Base-by-base conservation (phyloP, 129 eudicot species). In the Saposhnikovia divaricata region DNA sequence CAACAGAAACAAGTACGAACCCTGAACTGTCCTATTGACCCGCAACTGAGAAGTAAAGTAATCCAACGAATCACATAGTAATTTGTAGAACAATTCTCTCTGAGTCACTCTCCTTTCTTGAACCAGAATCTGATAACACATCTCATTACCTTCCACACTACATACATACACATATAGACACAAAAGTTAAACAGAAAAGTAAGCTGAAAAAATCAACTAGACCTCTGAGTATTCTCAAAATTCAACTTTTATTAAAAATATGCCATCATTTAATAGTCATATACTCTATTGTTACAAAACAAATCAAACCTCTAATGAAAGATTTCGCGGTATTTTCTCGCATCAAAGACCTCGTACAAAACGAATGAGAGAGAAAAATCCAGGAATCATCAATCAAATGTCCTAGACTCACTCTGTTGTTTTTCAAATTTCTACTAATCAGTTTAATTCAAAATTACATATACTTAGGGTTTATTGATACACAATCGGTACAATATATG, bases 61-160 rank as follows among this genome's bases (percentile, higher is more conserved):
- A 75, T 96, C 91, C 2, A 98, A 93, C 68, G 98, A 96, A 75
- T 84, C 83, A 78, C 98, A 90, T 12, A 96, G 91, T 83, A 92
- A 82, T 86, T 90, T 96, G 89, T 96, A 96, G 82, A 81, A 96
- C 14, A 96, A 79, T 82, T 96, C 99, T 83, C 98, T 84, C 86
- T 90, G 98, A 82, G 98, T 96, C 45, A 96, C 97, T 87, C 85
- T 96, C 84, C 92, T 96, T 65, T 88, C 98, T 87, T 85, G 88
- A 81, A 84, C 84, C 79, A 96, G 66, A 76, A 90, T 85, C 85
- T 85, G 79, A 77, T 92, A 96, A 79, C 97, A 90, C 92, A 96
- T 92, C 83, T 90, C 96, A 96, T 92, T 82, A 92, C 88, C 89
- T 92, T 96, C 99, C 99, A 96, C 74, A 91, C 99, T 96, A 55